Evolutionary conservation across 2,329 filamentous ascomycete species (phyloP), one percentile per base, ranked within the genome.

Genomic region (Grosmannia huntii): DNA sequence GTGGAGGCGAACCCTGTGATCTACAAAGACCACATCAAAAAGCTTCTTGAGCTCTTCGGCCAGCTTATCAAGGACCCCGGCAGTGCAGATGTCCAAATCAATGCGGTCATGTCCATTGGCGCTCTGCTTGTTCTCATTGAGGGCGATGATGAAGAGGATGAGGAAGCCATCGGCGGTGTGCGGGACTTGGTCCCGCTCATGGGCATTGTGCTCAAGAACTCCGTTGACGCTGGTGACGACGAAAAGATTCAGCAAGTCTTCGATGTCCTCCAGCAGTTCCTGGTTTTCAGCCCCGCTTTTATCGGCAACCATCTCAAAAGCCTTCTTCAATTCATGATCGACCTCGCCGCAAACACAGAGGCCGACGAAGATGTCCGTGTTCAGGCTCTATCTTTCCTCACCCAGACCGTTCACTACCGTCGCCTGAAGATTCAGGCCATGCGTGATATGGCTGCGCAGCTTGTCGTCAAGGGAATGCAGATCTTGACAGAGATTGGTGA

Each of bases 371-470:
- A 96, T 60, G 87, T 89, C 57, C 84, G 94, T 65, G 86, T 87
- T 6, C 94, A 97, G 74, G 90, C 92, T 44, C 80, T 99, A 61
- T 88, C 89, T 62, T 96, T 96, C 82, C 80, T 99, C 60, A 91
- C 95, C 76, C 90, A 96, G 76, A 87, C 84, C 63, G 88, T 96
- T 31, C 85, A 88, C 63, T 96, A 92, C 76, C 85, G 92, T 68
- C 95, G 94, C 72, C 86, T 96, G 75, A 96, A 96, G 81, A 85
- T 97, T 57, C 94, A 97, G 75, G 88, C 82, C 61, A 85, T 96
- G 73, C 86, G 85, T 70, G 80, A 82, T 59, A 83, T 97, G 70
- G 91, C 90, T 60, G 85, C 92, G 66, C 83, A 90, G 70, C 81
- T 99, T 64, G 96, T 92, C 65, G 78, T 87, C 69, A 94, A 91